phyloP scores from a whole-genome alignment of 805 yeast genomes.

The Kodamaea laetipori region DNA sequence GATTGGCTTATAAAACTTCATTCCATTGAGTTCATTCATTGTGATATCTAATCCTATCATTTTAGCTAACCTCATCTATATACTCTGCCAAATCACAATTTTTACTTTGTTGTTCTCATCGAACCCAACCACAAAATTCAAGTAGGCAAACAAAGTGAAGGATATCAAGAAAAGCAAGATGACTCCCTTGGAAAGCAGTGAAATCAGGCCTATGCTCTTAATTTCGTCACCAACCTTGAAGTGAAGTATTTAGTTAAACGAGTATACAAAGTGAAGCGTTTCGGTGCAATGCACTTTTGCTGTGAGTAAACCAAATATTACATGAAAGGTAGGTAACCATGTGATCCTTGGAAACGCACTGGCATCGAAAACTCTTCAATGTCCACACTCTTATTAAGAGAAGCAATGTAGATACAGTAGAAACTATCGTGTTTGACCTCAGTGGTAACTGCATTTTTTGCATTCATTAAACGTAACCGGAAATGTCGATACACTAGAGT shows the following conservation, averaged over 20 bases:
- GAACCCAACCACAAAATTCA: constrained; percentile 4
- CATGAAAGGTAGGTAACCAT: constrained; percentile 28
- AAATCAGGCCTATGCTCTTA: constrained; percentile 27
- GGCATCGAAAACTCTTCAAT: constrained; percentile 19
- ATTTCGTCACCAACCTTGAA: constrained; percentile 30
- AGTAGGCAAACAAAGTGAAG: constrained; percentile 8
- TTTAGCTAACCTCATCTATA: too few relatives aligned
- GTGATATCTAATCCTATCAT: too few relatives aligned
- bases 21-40: too few relatives aligned
- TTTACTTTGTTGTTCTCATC: constrained; percentile 19
- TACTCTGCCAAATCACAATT: not conserved
- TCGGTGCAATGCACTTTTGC: constrained; percentile 19
- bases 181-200: constrained; percentile 30
- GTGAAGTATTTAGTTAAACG: constrained; percentile 28
- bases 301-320: constrained; percentile 21
- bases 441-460: constrained; percentile 16
- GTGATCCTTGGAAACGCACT: constrained; percentile 22
- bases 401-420: constrained; percentile 35
- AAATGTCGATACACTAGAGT: constrained; percentile 7
- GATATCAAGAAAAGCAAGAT: constrained; percentile 31
- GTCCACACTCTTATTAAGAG: constrained; percentile 19
- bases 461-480: constrained; percentile 8
- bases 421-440: constrained; percentile 25
- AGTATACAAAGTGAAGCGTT: constrained; percentile 20
- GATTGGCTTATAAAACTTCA: too few relatives aligned